Evolutionary conservation across 257 asterid species (phyloP).

Genomic region (Jasminum sambac): DNA sequence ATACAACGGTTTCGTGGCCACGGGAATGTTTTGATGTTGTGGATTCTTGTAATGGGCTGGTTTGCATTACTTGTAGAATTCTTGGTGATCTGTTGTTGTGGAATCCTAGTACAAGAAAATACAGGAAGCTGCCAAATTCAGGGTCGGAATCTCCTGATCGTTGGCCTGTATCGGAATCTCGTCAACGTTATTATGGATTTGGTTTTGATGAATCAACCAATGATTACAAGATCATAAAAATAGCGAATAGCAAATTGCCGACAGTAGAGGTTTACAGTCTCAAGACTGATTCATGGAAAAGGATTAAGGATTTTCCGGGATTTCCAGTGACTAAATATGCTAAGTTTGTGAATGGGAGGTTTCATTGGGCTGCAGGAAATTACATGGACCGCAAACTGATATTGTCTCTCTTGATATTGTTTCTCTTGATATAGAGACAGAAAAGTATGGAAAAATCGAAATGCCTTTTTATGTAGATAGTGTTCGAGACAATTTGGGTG

Average conservation of each 20-base stretch:
- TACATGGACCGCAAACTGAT: constrained; percentile 11
- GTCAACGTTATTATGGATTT: constrained; percentile 36
- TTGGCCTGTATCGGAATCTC: neutral
- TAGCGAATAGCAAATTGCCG: constrained; percentile 10
- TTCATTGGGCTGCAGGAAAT: constrained; percentile 45
- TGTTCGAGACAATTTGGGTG: constrained; percentile 29
- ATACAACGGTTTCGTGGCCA: neutral
- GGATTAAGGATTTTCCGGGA: constrained; percentile 30
- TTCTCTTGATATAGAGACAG: constrained; percentile 44
- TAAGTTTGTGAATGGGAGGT: constrained; percentile 46
- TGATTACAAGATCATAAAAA: constrained; percentile 57
- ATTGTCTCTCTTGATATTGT: constrained; percentile 28
- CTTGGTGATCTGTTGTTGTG: constrained; percentile 30
- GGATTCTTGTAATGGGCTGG: constrained; percentile 60
- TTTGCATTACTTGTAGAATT: constrained; percentile 25
- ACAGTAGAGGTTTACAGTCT: constrained; percentile 45
- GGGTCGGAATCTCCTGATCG: no score
- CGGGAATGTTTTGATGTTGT: constrained; percentile 16
- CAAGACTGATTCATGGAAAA: constrained; percentile 50
- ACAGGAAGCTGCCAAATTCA: constrained; percentile 38
- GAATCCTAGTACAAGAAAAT: constrained; percentile 49
- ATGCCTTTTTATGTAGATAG: constrained; percentile 25
- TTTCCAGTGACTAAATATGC: constrained; percentile 1
- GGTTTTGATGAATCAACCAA: constrained; percentile 44
- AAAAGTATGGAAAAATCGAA: constrained; percentile 32